Evolutionary conservation across 768 basidiomycete genomes (phyloP), one percentile per base, ranked within the genome.

Genomic region (Lyophyllum shimeji): DNA sequence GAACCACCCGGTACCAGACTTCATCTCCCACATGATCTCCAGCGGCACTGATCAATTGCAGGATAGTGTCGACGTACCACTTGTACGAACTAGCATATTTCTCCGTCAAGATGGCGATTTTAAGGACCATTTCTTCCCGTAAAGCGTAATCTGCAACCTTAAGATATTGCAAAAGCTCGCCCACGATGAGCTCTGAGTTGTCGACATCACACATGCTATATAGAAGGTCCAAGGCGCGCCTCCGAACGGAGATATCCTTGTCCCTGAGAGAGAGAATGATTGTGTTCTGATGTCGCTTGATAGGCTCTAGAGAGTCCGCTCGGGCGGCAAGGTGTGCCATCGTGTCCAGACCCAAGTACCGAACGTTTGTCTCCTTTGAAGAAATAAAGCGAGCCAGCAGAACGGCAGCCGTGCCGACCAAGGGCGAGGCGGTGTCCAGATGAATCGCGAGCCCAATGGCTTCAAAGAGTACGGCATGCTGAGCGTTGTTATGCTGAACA

Each of bases 201-300:
- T 92, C 89, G n/a, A 88, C 80, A 69, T 99, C 97, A 71, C 97
- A 98, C 97, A 99, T 99, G 74, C 94, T 96, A 74, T 98, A 98
- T 8, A 99, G 80, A 50, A 99, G 80, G 72, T 99, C 97, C 56
- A 99, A 80, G 11, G 95, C 97, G 48, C 97, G 82, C 52, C 97
- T 79, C 31, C 97, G 85, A 45, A 99, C 95, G 21, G 93, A 95
- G 58, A 99, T 97, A 69, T 99, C 97, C 66, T 95, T 93, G 76
- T 99, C 97, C 39, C 95, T 87, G 18, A 99, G 82, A 8, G 93
- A 94, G 33, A 93, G 75, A 56, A 98, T 96, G 70, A 99, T 98
- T 11, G 95, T 98, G 52, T 85, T 86, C 71, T 98, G 97, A 65
- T 98, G 96, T 68, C 85, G 86, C 77, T 98, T 98, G 70, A 99